Evolutionary conservation across 108 stramenopile species (phyloP).

Genomic region (Mediolabrus comicus): DNA sequence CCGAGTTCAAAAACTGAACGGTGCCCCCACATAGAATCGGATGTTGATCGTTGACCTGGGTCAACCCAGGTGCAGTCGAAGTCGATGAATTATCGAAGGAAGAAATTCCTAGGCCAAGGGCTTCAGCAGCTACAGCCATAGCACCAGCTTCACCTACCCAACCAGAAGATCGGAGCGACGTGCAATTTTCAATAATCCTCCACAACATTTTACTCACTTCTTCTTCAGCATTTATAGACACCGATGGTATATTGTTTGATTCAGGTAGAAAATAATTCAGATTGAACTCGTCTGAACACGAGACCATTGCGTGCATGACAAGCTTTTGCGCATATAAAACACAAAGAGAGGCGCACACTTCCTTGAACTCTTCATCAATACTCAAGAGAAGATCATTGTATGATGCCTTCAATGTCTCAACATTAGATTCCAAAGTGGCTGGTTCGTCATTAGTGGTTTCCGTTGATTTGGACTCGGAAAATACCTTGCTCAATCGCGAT

Average conservation of each 20-base stretch:
- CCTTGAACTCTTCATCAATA: constrained; percentile 26
- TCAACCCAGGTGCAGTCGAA: constrained; percentile 38
- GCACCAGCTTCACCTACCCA: constrained; percentile 90
- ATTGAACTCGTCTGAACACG: constrained; percentile 54
- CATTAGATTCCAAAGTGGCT: constrained; percentile 2
- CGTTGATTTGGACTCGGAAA: constrained; percentile 26
- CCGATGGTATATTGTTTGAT: constrained; percentile 1
- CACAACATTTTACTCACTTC: constrained; percentile 42
- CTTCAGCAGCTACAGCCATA: constrained; percentile 89
- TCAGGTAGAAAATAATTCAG: constrained; percentile 32
- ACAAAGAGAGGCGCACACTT: constrained; percentile 29
- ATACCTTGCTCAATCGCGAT: constrained; percentile 28
- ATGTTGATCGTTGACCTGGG: constrained; percentile 40
- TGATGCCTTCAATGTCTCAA: constrained; percentile 17
- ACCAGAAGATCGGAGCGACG: constrained; percentile 61
- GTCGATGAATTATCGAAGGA: constrained; percentile 44
- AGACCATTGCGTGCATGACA: constrained; percentile 57
- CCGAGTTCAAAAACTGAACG: constrained; percentile 54
- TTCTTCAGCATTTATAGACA: constrained; percentile 12
- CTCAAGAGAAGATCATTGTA: constrained; percentile 17
- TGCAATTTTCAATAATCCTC: constrained; percentile 56
- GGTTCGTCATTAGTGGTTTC: neutral
- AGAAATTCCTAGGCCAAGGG: constrained; percentile 83
- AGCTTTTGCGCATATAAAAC: constrained; percentile 67
- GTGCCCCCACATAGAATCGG: constrained; percentile 44